Evolutionary conservation across 1,139 yeast genomes (phyloP).

Genomic region (Pneumocystis sp.): DNA sequence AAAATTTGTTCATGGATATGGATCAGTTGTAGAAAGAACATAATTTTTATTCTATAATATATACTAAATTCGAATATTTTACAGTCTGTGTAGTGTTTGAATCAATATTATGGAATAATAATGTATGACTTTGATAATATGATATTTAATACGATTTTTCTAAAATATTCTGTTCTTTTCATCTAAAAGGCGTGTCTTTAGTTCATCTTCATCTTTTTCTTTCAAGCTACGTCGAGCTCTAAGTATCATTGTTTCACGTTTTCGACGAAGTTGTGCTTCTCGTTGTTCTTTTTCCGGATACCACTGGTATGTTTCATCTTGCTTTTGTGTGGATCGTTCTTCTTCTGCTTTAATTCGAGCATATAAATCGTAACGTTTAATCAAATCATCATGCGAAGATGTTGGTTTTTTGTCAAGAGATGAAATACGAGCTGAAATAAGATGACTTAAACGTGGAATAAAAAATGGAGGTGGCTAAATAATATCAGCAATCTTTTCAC

Average conservation of each 20-base stretch:
- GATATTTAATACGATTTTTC: not conserved
- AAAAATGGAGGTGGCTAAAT: not conserved
- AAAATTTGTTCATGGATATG: constrained; percentile 90
- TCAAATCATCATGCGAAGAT: not conserved
- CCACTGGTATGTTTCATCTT: constrained; percentile 23
- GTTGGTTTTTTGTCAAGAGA: not conserved
- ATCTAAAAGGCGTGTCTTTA: not conserved
- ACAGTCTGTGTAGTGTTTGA: not conserved
- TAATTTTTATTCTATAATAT: constrained; percentile 17
- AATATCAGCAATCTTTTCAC: not conserved
- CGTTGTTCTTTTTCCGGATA: constrained; percentile 28
- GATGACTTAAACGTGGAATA: not conserved
- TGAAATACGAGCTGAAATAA: not conserved
- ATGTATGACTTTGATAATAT: not conserved
- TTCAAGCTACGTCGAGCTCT: constrained; percentile 34
- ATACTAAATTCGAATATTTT: not conserved
- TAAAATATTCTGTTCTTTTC: not conserved
- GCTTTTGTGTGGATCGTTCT: not conserved
- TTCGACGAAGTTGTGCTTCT: constrained; percentile 30
- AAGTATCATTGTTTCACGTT: constrained; percentile 37
- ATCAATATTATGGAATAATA: not conserved
- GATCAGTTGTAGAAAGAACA: constrained; percentile 41
- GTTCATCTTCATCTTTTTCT: constrained; percentile 15
- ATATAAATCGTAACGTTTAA: not conserved
- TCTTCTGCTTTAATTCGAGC: not conserved